These are phyloP conservation scores for Cryptosporidium sp. DNA, from an alignment of 169 alveolate genomes.

Conservation along the genomic window DNA sequence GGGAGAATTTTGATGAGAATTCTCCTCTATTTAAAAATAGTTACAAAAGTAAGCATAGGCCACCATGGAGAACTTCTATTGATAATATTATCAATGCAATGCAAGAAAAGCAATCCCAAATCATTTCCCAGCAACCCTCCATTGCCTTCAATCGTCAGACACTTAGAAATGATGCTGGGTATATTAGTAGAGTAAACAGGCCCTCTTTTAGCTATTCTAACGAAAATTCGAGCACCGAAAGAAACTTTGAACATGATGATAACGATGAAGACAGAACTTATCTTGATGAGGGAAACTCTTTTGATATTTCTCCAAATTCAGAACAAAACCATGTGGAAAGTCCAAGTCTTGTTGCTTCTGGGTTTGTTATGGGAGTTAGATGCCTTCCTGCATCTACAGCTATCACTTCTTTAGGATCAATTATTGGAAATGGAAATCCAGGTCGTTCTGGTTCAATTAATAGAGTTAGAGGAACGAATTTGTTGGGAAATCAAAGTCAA, in stretches of 20 bases:
- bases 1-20: constrained; percentile 30
- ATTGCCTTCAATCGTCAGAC: not conserved
- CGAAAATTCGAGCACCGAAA: not conserved
- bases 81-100: constrained; percentile 37
- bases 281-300: not conserved
- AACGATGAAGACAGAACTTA: not conserved
- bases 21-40: constrained; percentile 47
- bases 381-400: constrained; percentile 57
- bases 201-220: not conserved
- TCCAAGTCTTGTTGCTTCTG: constrained; percentile 71
- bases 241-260: not conserved
- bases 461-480: not conserved
- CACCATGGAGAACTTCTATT: constrained; percentile 76
- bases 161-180: constrained; percentile 12
- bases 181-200: not conserved
- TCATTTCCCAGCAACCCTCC: constrained; percentile 56
- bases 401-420: constrained; percentile 62
- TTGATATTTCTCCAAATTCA: not conserved
- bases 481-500: constrained; percentile 24
- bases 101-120: constrained; percentile 30
- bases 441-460: not conserved
- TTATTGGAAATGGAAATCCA: constrained; percentile 17
- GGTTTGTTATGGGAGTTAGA: constrained; percentile 73
- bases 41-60: constrained; percentile 33
- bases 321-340: constrained; percentile 28